phyloP scores from a whole-genome alignment of 306 rosid species.

The Lathyrus sativus region DNA sequence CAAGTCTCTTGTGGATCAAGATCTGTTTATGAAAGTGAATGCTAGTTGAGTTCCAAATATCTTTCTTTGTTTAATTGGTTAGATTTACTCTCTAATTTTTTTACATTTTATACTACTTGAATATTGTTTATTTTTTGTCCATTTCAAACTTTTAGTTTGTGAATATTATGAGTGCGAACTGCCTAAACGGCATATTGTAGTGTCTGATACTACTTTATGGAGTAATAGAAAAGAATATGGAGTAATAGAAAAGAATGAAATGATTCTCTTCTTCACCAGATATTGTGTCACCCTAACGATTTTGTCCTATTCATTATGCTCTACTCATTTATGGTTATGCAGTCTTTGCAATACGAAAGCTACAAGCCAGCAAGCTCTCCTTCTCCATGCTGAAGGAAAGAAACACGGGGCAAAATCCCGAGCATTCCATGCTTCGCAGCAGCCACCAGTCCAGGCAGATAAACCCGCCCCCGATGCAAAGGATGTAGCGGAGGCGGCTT shows the following conservation, averaged over 20 bases:
- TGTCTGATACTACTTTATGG: slow-evolving; percentile 8
- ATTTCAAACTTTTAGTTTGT: background rate
- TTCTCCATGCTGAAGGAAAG: slow-evolving; percentile 98
- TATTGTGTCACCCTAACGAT: slow-evolving; percentile 1
- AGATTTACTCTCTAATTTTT: background rate
- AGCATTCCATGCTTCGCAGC: slow-evolving; percentile 66
- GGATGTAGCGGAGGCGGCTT: slow-evolving; percentile 41
- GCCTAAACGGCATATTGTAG: background rate
- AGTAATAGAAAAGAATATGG: background rate
- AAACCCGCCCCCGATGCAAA: slow-evolving; percentile 48
- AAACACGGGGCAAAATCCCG: slow-evolving; percentile 89
- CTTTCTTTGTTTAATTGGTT: slow-evolving; percentile 25
- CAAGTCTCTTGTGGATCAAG: background rate
- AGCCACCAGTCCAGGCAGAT: slow-evolving; percentile 48
- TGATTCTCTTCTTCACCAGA: slow-evolving; percentile 4
- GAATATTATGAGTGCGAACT: slow-evolving; percentile 3
- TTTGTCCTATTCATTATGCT: slow-evolving; percentile 20
- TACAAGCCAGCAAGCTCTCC: slow-evolving; percentile 83
- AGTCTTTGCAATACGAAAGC: slow-evolving; percentile 87
- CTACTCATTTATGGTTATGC: slow-evolving; percentile 38
- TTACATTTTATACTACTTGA: background rate
- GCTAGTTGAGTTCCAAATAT: background rate
- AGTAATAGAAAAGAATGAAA: slow-evolving; percentile 3
- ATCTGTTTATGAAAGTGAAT: slow-evolving; percentile 1
- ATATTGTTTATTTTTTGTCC: background rate